Base-by-base conservation (phyloP, 2,329 filamentous ascomycete species). In the Knufia fluminis region DNA sequence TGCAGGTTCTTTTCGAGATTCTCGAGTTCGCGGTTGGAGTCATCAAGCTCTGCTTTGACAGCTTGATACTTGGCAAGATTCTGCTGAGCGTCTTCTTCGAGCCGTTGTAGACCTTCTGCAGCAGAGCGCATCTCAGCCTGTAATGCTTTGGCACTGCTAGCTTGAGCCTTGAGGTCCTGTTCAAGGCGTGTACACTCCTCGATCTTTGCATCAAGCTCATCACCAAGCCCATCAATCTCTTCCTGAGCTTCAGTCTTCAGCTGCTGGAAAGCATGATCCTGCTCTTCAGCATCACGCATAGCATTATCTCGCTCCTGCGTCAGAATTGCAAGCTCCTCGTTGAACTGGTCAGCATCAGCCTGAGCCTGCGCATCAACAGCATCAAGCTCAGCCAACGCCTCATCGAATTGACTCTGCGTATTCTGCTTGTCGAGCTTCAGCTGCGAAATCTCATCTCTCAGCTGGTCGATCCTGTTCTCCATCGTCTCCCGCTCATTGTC, bases 51-150 rank as follows among this genome's bases (percentile, higher is more conserved):
- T 49, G 82, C 76, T 64, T 96, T 86, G 4, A 96, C 80, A 54
- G 85, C 80, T 62, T 89, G 79, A 52, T 96, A 92, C 52, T 84
- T 82, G 50, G 82, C 80, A 41, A 85, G 68, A 65, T 90, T 92
- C 59, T 78, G 80, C 55, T 86, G 82, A 48, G 91, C 85, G 58
- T 94, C 89, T 64, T 97, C 90, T 64, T 97, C 92, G 0, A 98
- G 76, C 39, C 86, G 77, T 26, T 96, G 77, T 4, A 97, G 76
- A 19, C 85, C 85, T 59, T 95, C 88, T 60, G 86, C 94, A 67
- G 96, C 84, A 59, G 83, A 84, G 55, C 90, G 85, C 83, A 98
- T 92, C 72, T 97, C 92, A 52, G 85, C 82, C 62, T 97, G 91
- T 47, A 98, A 71, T n/a, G 87, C 86, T 56, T 84, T 82, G 66